Conservation (phyloP, 805 yeast species). For the Ogataea allantospora region DNA sequence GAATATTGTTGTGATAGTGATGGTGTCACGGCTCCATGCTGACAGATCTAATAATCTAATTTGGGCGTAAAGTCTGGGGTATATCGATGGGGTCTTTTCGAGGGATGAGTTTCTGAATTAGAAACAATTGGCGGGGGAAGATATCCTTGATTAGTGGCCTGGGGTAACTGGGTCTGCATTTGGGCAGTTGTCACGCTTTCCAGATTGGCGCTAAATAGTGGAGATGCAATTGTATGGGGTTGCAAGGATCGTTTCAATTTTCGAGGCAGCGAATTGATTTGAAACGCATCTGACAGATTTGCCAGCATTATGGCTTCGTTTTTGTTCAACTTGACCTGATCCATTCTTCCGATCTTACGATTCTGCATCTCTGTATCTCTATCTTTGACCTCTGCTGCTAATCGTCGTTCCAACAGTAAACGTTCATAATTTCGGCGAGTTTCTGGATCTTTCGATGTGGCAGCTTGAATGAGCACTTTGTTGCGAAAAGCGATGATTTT, state of each 20-base stretch:
- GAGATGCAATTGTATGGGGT: not conserved
- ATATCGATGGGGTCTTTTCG: constrained; percentile 6
- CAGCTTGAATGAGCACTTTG: constrained; percentile 21
- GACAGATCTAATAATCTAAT: constrained; percentile 12
- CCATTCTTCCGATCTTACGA: constrained; percentile 15
- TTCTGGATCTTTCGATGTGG: constrained; percentile 22
- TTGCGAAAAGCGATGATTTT: constrained; percentile 22
- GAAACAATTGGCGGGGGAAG: constrained; percentile 13
- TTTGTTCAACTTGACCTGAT: constrained; percentile 10
- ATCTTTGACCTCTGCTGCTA: constrained; percentile 17
- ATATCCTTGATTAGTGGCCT: constrained; percentile 18
- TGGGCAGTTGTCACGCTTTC: not conserved
- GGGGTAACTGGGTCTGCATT: constrained; percentile 10
- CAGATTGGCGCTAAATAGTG: constrained; percentile 1
- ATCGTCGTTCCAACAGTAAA: constrained; percentile 21
- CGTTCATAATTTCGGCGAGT: constrained; percentile 21
- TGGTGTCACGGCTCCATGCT: not conserved
- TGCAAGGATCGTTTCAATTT: constrained; percentile 1
- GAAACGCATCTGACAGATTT: constrained; percentile 12
- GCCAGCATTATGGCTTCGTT: constrained; percentile 16
- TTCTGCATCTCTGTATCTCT: constrained; percentile 10
- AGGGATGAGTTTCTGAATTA: constrained; percentile 3
- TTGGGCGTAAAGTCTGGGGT: constrained; percentile 14
- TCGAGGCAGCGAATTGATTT: constrained; percentile 7
- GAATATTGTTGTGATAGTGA: not conserved